Conservation (phyloP, 441 rosid genomes). For the Croton laevigatus region DNA sequence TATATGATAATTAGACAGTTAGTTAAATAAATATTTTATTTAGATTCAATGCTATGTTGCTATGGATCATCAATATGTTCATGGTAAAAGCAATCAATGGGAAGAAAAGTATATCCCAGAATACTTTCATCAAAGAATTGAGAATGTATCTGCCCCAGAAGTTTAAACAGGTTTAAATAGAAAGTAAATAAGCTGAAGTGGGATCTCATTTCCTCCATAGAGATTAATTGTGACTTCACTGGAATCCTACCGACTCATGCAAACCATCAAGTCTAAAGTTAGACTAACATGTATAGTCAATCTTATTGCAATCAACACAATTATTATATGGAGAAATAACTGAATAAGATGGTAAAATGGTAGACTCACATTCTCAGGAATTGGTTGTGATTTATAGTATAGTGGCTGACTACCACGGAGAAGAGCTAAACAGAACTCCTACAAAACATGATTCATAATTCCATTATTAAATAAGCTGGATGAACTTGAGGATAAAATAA, state of each 20-base stretch:
- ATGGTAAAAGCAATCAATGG: not conserved
- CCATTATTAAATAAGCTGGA: conserved; percentile 17
- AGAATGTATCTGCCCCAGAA: not conserved
- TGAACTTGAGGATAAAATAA: conserved; percentile 7
- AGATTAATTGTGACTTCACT: not conserved
- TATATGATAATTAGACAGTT: not conserved
- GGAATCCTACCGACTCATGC: not conserved
- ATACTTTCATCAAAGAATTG: not conserved
- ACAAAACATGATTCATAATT: conserved; percentile 24
- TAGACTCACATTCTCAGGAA: conserved; percentile 71
- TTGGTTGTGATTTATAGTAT: conserved; percentile 76
- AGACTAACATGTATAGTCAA: no score
- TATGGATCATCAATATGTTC: no score
- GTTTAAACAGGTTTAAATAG: not conserved
- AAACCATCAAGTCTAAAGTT: not conserved
- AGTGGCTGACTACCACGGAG: conserved; percentile 47
- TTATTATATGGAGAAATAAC: not conserved
- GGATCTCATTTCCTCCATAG: not conserved
- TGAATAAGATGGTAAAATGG: not conserved
- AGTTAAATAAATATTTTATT: not conserved
- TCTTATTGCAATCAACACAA: not conserved
- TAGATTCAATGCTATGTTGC: not conserved
- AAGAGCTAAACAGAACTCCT: conserved; percentile 75
- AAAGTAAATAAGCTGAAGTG: not conserved
- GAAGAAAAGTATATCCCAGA: not conserved